Evolutionary conservation across 2,329 filamentous ascomycete genomes (phyloP), one percentile per base, ranked within the genome.

Genomic region (Pestalotiopsis sp.): DNA sequence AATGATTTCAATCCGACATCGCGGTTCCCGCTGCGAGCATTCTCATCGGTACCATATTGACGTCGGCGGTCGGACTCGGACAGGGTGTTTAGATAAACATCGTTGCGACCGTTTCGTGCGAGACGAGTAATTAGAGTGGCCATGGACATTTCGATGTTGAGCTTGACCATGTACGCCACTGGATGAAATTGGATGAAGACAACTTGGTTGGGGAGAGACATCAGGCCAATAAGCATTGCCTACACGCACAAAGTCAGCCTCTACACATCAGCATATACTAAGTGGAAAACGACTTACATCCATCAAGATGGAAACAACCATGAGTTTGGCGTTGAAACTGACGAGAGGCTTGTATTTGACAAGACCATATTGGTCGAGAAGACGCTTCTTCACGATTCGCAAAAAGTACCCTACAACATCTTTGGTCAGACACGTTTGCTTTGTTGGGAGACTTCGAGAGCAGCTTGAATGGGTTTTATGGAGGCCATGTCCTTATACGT

Each of bases 61-160:
- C 66, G 57, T n/a, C 59, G 57, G 38, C 52, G 66, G 39, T 62
- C 59, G 23, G 66, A 59, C 20, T 67, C 57, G 39, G 66, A 67
- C 5, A 67, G 57, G 20, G 57, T 52, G 57, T 63, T 63, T 23
- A 67, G 45, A 38, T 67, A 25, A 31, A 59, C 68, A 41, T 52
- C 66, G 39, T 31, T 61, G 62, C 17, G 17, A 5, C 52, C 57
- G 59, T 20, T 61, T 6, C 61, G 66, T 2, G 68, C 68, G 20
- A 69, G 66, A 20, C 62, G 66, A 23, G 75, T 81, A 69, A 86
- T 84, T 23, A 87, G 80, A 67, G 84, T 82, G 69, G 85, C 84
- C 81, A 87, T 84, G 66, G 81, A 83, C 80, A 86, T 84, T 72
- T 86, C 84, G 73, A 87, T 85, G 71, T 85, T 80, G 27, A 86